Evolutionary conservation across 192 early-diverging fungal species (phyloP).

Genomic region (Kappamyces sp.): DNA sequence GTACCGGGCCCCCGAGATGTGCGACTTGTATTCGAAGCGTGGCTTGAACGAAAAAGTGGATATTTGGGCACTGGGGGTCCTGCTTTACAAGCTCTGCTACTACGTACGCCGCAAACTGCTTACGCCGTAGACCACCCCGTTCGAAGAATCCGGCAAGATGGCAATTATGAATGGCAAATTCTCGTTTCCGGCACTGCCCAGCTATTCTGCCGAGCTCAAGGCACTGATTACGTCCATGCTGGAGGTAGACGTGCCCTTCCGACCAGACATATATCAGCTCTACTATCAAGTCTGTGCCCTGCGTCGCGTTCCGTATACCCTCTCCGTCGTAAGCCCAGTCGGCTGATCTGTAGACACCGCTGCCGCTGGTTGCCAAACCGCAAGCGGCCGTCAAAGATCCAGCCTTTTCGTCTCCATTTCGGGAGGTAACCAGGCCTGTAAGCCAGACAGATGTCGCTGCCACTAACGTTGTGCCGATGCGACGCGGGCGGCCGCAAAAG

Average conservation of each 20-base stretch:
- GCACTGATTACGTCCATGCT: slow-evolving; percentile 64
- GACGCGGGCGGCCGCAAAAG: slow-evolving; percentile 79
- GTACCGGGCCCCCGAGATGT: slow-evolving; percentile 93
- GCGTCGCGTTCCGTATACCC: slow-evolving; percentile 48
- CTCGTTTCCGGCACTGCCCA: slow-evolving; percentile 67
- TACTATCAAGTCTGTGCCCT: slow-evolving; percentile 60
- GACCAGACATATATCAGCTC: slow-evolving; percentile 78
- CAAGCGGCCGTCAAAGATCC: slow-evolving; percentile 12
- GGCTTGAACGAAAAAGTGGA: slow-evolving; percentile 82
- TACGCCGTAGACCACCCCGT: slow-evolving; percentile 75
- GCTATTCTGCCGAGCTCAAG: slow-evolving; percentile 32
- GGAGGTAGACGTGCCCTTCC: slow-evolving; percentile 63
- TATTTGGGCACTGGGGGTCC: slow-evolving; percentile 79
- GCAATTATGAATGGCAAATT: slow-evolving; percentile 87
- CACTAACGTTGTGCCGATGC: slow-evolving; percentile 70
- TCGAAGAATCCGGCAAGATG: slow-evolving; percentile 80
- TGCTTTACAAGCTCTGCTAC: slow-evolving; percentile 94
- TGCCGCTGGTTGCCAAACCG: slow-evolving; percentile 3
- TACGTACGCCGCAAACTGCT: slow-evolving; percentile 41
- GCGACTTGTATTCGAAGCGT: slow-evolving; percentile 79
- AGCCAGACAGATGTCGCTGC: slow-evolving; percentile 25
- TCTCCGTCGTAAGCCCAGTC: slow-evolving; percentile 3
- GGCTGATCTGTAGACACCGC: slow-evolving; percentile 30
- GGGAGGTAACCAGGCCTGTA: slow-evolving; percentile 25
- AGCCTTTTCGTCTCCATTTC: slow-evolving; percentile 16